Evolutionary conservation across 768 basidiomycete species (phyloP), one percentile per base, ranked within the genome.

Genomic region (Pluteus cervinus): DNA sequence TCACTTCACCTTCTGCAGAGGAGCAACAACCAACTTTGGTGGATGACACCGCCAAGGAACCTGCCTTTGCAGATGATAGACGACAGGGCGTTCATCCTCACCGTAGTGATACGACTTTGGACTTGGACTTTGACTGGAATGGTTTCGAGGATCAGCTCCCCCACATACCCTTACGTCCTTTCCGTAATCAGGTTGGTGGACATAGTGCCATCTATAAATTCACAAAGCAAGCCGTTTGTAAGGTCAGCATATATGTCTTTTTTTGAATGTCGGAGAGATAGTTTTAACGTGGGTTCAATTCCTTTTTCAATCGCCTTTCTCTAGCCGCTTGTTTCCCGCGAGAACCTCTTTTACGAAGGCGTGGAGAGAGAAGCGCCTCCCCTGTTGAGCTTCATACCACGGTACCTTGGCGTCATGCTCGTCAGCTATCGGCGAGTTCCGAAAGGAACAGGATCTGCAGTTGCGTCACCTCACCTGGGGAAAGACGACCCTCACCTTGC

Each of bases 121-220:
- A 15, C 17, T 11, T 24, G 12, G 33, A 25, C 8, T 54, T 68
- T 45, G 57, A 69, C 34, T 52, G 66, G 38, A 65, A 73, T 39
- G 48, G 69, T 28, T 63, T 75, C 9, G 68, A 80, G 42, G 79
- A 77, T 37, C 71, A 71, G 42, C 62, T 89, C 29, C 87, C 86
- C 2, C 88, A 92, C 41, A 91, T 99, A 33, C 94, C 93, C 23
- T 66, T 99, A 6, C 80, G 86, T 33, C 96, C 96, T 4, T 99
- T 97, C 63, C 81, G 88, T 33, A 96, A 99, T 51, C 93, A 98
- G 62, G 96, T 99, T 21, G 96, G 96, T 28, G 96, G 96, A 3
- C 96, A 99, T 57, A 89, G 79, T 47, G 86, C 90, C 40, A 96
- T 99, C 51, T 98, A 98, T 63, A 92, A 93, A 54, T 98, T 99